Conservation (phyloP, 2,329 filamentous ascomycete genomes). For the Beauveria asiatica region DNA sequence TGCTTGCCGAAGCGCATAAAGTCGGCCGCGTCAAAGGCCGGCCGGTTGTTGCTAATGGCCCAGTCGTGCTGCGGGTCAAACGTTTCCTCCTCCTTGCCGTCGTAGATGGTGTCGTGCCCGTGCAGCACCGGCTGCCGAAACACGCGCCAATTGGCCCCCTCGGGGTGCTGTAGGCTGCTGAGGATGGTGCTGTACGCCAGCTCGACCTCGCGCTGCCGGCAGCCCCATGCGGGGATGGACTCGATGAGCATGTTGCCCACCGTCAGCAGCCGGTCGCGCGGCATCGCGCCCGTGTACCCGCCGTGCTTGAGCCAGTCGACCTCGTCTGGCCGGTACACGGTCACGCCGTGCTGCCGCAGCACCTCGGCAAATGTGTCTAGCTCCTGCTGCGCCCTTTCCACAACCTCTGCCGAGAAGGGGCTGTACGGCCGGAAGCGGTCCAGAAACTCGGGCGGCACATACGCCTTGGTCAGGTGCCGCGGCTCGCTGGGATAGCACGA, state of each 20-base stretch:
- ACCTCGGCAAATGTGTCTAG: conserved; percentile 19
- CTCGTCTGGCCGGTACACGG: conserved; percentile 18
- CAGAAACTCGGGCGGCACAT: conserved; percentile 13
- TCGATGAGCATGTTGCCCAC: conserved; percentile 25
- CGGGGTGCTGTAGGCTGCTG: neutral
- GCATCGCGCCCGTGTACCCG: conserved; percentile 26
- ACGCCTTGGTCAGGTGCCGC: conserved; percentile 15
- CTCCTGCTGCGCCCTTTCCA: conserved; percentile 17
- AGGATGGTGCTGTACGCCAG: conserved; percentile 13
- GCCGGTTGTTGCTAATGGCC: conserved; percentile 4
- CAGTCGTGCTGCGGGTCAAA: neutral
- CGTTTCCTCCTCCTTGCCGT: neutral
- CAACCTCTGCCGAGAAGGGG: conserved; percentile 17
- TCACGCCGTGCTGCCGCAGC: conserved; percentile 16
- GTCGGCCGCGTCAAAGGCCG: conserved; percentile 7
- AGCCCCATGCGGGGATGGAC: conserved; percentile 22
- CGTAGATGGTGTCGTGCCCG: neutral
- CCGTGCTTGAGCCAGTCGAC: conserved; percentile 18
- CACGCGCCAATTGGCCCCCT: neutral
- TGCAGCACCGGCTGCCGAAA: neutral
- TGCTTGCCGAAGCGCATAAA: conserved; percentile 6
- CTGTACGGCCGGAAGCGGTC: conserved; percentile 15
- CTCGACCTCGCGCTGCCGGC: conserved; percentile 19
- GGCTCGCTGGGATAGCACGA: conserved; percentile 19
- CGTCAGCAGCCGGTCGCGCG: conserved; percentile 24